These are phyloP conservation scores for Glomus cerebriforme DNA, from an alignment of 192 early-diverging fungal genomes.

Conservation along the genomic window DNA sequence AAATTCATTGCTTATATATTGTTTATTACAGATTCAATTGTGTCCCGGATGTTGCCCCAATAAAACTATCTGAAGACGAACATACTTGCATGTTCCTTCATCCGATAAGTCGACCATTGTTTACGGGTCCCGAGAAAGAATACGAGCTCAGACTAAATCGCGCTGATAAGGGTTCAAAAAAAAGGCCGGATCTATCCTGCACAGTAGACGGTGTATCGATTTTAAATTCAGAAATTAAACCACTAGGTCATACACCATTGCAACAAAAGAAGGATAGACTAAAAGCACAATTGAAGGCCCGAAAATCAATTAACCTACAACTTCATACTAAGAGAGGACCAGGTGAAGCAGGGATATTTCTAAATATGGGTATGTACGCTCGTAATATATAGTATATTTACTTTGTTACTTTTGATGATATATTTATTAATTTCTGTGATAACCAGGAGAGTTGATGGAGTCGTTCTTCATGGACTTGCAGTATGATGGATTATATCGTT, in stretches of 20 bases:
- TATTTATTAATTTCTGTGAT: slow-evolving; percentile 28
- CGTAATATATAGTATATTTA: slow-evolving; percentile 6
- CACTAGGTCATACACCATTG: slow-evolving; percentile 12
- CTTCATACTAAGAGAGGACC: slow-evolving; percentile 21
- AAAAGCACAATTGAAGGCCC: slow-evolving; percentile 27
- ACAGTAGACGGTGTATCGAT: slow-evolving; percentile 25
- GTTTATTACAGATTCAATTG: slow-evolving; percentile 32
- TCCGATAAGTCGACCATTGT: slow-evolving; percentile 33
- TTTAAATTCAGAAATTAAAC: slow-evolving; percentile 33
- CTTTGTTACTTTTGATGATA: slow-evolving; percentile 7
- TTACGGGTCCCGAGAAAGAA: slow-evolving; percentile 12
- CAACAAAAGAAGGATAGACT: slow-evolving; percentile 21
- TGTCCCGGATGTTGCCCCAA: slow-evolving; percentile 33
- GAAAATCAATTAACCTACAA: slow-evolving; percentile 33
- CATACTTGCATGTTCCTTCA: slow-evolving; percentile 34
- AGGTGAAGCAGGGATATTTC: slow-evolving; percentile 29
- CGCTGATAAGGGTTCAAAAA: slow-evolving; percentile 2
- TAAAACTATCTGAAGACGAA: slow-evolving; percentile 38
- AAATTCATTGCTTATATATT: slow-evolving; percentile 25
- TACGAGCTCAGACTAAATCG: slow-evolving; percentile 20
- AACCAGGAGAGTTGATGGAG: slow-evolving; percentile 29
- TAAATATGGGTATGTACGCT: slow-evolving; percentile 34
- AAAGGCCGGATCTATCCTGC: slow-evolving; percentile 21
- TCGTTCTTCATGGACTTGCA: slow-evolving; percentile 31
- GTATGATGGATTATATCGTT: slow-evolving; percentile 30